Conservation (phyloP, 495 filamentous ascomycete species). For the Aspergillus cristatus region DNA sequence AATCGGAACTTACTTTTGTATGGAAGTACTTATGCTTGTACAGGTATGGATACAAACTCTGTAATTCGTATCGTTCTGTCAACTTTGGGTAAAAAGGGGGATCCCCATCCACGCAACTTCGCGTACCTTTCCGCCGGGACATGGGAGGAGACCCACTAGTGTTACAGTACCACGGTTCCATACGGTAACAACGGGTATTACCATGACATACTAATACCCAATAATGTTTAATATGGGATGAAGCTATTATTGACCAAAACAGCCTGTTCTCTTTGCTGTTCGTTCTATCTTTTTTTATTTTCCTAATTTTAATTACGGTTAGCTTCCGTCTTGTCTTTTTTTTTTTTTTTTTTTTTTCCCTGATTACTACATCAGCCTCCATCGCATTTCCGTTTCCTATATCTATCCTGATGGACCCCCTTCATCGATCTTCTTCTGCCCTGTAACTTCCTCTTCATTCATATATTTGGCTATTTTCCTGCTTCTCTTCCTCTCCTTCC, state of each 20-base stretch:
- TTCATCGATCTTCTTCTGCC: slow-evolving; percentile 11
- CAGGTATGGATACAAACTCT: too few species aligned
- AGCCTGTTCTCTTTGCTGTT: neutral
- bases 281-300: slow-evolving; percentile 6
- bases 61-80: too few species aligned
- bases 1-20: too few species aligned
- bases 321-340: neutral
- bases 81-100: slow-evolving; percentile 1
- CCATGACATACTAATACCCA: too few species aligned
- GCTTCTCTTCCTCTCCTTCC: slow-evolving; percentile 12
- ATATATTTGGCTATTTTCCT: slow-evolving; percentile 18
- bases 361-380: too few species aligned
- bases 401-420: slow-evolving; percentile 16
- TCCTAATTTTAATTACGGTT: slow-evolving; percentile 2
- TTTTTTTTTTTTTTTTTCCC: slow-evolving; percentile 1
- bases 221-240: too few species aligned
- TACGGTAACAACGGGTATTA: too few species aligned
- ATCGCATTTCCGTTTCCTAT: slow-evolving; percentile 20
- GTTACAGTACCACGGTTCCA: too few species aligned
- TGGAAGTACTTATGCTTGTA: too few species aligned
- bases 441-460: slow-evolving; percentile 19
- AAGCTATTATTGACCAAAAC: too few species aligned
- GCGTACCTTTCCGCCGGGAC: slow-evolving; percentile 6
- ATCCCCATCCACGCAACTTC: slow-evolving; percentile 2
- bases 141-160: neutral